phyloP scores from a whole-genome alignment of 202 grass and related monocot species.

The Carex arenaria region DNA sequence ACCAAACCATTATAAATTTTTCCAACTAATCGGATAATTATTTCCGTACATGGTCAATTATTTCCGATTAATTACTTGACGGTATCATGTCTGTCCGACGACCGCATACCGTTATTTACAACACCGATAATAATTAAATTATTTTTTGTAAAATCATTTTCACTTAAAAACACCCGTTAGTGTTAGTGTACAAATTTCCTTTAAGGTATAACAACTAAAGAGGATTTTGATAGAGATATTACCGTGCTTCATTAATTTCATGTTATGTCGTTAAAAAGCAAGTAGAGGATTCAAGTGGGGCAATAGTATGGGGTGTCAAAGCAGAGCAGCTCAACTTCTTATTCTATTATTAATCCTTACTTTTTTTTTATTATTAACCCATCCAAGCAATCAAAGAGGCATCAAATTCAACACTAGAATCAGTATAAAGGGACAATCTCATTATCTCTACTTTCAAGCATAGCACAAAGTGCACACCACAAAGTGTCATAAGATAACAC shows the following conservation, averaged over 20 bases:
- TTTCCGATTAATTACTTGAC: too few species aligned
- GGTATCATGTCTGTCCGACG: too few species aligned
- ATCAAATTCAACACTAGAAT: constrained; percentile 21
- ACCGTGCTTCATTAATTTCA: background rate
- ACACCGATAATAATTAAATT: too few species aligned
- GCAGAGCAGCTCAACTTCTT: constrained; percentile 6
- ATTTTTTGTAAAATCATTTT: too few species aligned
- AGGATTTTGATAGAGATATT: background rate
- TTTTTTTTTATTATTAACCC: constrained; percentile 14
- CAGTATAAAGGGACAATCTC: constrained; percentile 25
- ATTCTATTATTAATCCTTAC: constrained; percentile 15
- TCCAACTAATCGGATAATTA: too few species aligned
- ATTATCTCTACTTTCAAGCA: constrained; percentile 27
- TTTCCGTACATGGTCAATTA: too few species aligned
- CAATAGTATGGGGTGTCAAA: constrained; percentile 14
- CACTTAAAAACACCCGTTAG: too few species aligned
- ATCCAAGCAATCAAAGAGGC: constrained; percentile 2
- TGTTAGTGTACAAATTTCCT: too few species aligned
- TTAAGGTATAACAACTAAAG: background rate
- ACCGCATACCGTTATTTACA: too few species aligned
- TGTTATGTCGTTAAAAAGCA: background rate
- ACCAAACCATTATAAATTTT: too few species aligned
- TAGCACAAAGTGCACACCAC: constrained; percentile 26
- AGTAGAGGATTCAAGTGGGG: background rate
- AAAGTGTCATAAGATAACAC: constrained; percentile 12